Evolutionary conservation across 495 filamentous ascomycete species (phyloP).

Genomic region (Hypoxylon perforatum): DNA sequence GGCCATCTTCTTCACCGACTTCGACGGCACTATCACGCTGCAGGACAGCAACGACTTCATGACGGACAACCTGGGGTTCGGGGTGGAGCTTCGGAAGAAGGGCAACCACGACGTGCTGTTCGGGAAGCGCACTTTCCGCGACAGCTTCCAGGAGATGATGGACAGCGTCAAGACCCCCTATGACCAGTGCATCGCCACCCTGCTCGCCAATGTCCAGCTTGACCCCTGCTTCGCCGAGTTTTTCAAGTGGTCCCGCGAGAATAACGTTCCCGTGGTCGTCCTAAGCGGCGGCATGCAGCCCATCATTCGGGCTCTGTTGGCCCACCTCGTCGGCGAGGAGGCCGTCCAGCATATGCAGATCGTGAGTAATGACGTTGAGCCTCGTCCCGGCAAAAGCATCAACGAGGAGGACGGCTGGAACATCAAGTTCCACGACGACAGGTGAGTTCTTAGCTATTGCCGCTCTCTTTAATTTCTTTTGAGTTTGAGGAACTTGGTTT

Average conservation of each 20-base stretch:
- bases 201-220: slow-evolving; percentile 84
- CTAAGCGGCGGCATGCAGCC: slow-evolving; percentile 92
- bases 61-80: slow-evolving; percentile 92
- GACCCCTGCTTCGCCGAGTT: slow-evolving; percentile 89
- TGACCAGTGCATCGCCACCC: slow-evolving; percentile 77
- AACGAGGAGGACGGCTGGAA: slow-evolving; percentile 85
- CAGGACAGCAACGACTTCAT: slow-evolving; percentile 95
- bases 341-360: slow-evolving; percentile 80
- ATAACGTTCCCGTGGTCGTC: slow-evolving; percentile 92
- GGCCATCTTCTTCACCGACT: slow-evolving; percentile 97
- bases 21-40: slow-evolving; percentile 94
- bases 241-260: slow-evolving; percentile 78
- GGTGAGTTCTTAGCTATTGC: slow-evolving; percentile 54
- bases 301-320: slow-evolving; percentile 84
- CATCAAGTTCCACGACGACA: slow-evolving; percentile 88
- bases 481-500: not conserved
- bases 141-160: slow-evolving; percentile 89
- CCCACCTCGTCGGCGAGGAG: slow-evolving; percentile 78
- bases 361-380: slow-evolving; percentile 80
- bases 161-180: slow-evolving; percentile 81
- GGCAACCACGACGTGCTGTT: slow-evolving; percentile 78
- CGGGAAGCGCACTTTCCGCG: slow-evolving; percentile 76
- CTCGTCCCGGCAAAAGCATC: slow-evolving; percentile 75
- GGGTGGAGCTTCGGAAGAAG: slow-evolving; percentile 69
- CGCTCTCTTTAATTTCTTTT: not conserved